These are phyloP conservation scores for Ajuga chamaepitys DNA, from an alignment of 257 asterid species.

Conservation along the genomic window DNA sequence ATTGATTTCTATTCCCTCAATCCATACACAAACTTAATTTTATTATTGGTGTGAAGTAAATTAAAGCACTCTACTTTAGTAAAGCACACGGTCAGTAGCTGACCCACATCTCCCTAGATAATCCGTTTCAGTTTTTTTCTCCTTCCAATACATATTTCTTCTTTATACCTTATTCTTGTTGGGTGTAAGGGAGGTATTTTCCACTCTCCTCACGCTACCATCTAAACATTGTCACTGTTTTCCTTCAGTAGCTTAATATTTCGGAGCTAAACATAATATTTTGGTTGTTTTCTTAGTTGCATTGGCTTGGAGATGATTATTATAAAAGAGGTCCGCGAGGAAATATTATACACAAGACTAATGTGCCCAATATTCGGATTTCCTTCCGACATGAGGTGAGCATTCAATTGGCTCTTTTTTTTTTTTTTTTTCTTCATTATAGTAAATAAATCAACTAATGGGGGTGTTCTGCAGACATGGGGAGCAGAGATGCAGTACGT, in stretches of 20 bases:
- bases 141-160: not conserved
- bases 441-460: conserved; percentile 1
- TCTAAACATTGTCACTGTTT: not conserved
- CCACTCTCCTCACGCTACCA: not conserved
- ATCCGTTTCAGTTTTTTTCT: not conserved
- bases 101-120: not conserved
- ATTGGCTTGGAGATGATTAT: conserved; percentile 82
- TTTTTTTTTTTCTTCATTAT: not conserved
- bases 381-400: conserved; percentile 85
- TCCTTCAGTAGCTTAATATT: not conserved
- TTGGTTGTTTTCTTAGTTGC: conserved; percentile 37
- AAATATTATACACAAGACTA: conserved; percentile 83
- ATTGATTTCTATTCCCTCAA: too few relatives aligned
- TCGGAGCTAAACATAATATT: not conserved
- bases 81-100: not conserved
- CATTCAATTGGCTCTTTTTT: not conserved
- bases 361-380: conserved; percentile 75
- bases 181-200: not conserved
- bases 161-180: not conserved
- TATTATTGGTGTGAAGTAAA: not conserved
- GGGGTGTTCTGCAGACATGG: conserved; percentile 64
- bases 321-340: conserved; percentile 66
- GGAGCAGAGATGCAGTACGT: conserved; percentile 77
- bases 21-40: too few relatives aligned
- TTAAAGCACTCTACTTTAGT: not conserved